Percentiles rank a stretch among this genome's conserved stretches.
Conservation (phyloP, 768 basidiomycete genomes). For the Lentinula raphanica region DNA sequence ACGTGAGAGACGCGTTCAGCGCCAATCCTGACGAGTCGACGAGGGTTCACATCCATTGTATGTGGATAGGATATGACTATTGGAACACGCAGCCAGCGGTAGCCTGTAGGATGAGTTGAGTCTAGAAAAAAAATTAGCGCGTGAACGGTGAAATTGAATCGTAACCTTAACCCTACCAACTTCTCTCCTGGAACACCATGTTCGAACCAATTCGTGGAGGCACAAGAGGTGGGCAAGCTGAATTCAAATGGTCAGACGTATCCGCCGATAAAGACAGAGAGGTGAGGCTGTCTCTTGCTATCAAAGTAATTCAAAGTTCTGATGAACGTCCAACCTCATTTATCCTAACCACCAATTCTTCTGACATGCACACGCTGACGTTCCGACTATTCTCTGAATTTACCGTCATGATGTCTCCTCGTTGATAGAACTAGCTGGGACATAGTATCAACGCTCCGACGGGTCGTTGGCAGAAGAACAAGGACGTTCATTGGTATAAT, state of each 20-base stretch:
- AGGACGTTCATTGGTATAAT: conserved; percentile 94
- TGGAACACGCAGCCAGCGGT: not conserved
- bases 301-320: no score
- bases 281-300: conserved; percentile 41
- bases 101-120: no score
- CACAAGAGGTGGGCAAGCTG: conserved; percentile 87
- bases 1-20: conserved; percentile 74
- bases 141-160: not conserved
- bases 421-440: conserved; percentile 91
- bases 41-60: conserved; percentile 18
- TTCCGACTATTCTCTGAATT: no score
- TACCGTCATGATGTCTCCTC: no score
- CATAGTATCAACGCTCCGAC: conserved; percentile 94
- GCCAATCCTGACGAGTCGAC: conserved; percentile 61
- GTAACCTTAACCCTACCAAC: not conserved
- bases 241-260: conserved; percentile 89
- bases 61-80: not conserved
- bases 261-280: conserved; percentile 92
- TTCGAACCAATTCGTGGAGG: conserved; percentile 84
- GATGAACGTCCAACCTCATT: no score
- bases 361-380: no score
- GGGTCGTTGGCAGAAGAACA: conserved; percentile 96
- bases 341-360: no score
- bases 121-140: not conserved
- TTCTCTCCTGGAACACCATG: conserved; percentile 36